Base-by-base conservation (phyloP, 2,329 filamentous ascomycete genomes). In the Exserohilum rostratum region DNA sequence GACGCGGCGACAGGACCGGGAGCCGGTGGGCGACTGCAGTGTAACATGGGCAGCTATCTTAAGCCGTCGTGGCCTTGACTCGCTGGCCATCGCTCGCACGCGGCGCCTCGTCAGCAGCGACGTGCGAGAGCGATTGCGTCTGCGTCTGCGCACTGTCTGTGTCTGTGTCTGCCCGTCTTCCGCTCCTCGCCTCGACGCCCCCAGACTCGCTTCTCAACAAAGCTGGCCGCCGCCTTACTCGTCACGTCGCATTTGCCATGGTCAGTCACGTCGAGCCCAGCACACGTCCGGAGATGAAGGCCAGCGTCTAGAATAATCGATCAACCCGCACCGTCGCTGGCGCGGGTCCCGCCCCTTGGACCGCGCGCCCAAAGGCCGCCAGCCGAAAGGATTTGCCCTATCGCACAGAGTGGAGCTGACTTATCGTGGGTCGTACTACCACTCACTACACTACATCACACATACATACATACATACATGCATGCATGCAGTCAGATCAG, bases 221-320 rank as follows among this genome's bases (percentile, higher is more conserved):
- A n/a, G n/a, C n/a, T n/a, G n/a, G 33, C 47, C 34, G 6, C 11
- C 30, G 29, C 33, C 35, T 5, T 25, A 20, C 27, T 54, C 39
- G 46, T 54, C 51, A 39, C 34, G 46, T 33, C 34, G 17, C 15
- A n/a, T 50, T 45, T 15, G 22, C 34, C 27, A 45, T 39, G 18
- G 46, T 35, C 46, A 54, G 39, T 45, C 51, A 45, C 46, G 40
- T 31, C 31, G 35, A 34, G 39, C 50, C 20, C 31, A 40, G 20
- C 37, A 29, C 18, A 27, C 44, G 18, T 34, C 42, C 51, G 46
- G 46, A 54, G 48, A 54, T 54, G 51, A 54, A 25, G 42, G 46
- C 33, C 15, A 37, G 39, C 30, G 51, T 46, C 51, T 54, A 50
- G 51, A 54, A 54, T 50, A 38, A 38, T 44, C 29, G 47, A 50